Conservation (phyloP, 2,329 filamentous ascomycete genomes). For the Penicillium sp. region DNA sequence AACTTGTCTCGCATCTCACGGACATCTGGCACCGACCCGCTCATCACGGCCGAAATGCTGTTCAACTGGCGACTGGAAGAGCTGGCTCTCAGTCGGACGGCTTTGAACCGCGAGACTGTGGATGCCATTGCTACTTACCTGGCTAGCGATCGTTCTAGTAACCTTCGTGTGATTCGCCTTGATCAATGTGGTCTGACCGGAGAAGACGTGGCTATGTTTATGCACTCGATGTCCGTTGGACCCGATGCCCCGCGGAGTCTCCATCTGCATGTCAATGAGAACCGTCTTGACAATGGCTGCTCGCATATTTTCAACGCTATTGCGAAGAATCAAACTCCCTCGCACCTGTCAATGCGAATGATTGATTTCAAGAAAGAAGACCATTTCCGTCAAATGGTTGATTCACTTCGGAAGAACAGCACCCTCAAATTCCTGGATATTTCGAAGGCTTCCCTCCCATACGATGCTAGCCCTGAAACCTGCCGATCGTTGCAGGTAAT, state of each 20-base stretch:
- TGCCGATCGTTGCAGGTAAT: conserved; percentile 62
- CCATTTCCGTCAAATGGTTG: conserved; percentile 62
- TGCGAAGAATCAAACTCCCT: conserved; percentile 56
- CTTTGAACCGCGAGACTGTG: conserved; percentile 61
- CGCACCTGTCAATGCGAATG: conserved; percentile 64
- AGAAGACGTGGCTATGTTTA: conserved; percentile 61
- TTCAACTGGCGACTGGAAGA: conserved; percentile 67
- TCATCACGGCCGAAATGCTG: conserved; percentile 65
- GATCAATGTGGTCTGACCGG: conserved; percentile 67
- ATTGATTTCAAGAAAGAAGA: conserved; percentile 67
- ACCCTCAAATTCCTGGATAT: conserved; percentile 65
- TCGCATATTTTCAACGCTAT: conserved; percentile 45
- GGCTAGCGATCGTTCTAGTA: conserved; percentile 57
- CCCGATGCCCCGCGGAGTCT: conserved; percentile 54
- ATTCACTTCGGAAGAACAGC: conserved; percentile 61
- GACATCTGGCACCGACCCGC: conserved; percentile 60
- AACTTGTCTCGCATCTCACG: conserved; percentile 64
- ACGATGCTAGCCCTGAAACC: conserved; percentile 66
- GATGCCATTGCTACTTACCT: conserved; percentile 66
- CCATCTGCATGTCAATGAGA: conserved; percentile 66
- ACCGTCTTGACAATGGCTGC: conserved; percentile 48
- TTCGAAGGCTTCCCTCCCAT: conserved; percentile 67
- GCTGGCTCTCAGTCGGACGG: conserved; percentile 62
- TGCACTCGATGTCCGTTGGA: conserved; percentile 60
- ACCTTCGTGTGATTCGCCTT: conserved; percentile 60